Percentiles rank a stretch among this genome's conserved stretches.
Conservation (phyloP, 768 basidiomycete genomes). For the Lactarius evosmus region DNA sequence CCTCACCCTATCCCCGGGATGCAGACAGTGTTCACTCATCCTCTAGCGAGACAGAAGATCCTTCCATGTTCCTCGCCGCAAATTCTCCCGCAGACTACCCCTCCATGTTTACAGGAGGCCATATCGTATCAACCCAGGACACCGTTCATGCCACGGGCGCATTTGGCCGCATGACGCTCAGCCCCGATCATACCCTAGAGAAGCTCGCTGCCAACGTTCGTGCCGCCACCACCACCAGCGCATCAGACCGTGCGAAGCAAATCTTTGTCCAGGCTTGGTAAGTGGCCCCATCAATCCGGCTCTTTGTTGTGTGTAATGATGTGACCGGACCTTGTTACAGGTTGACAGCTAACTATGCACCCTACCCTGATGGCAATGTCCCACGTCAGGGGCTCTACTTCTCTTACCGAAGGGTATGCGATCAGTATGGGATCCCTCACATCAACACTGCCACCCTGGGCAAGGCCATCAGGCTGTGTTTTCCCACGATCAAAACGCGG, state of each 20-base stretch:
- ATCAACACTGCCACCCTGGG: constrained; percentile 96
- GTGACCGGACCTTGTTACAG: constrained; percentile 39
- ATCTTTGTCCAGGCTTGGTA: constrained; percentile 93
- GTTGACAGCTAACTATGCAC: constrained; percentile 86
- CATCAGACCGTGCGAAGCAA: constrained; percentile 87
- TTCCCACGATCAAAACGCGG: constrained; percentile 92
- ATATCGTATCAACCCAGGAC: constrained; percentile 43
- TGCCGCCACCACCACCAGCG: constrained; percentile 85
- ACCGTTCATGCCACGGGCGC: constrained; percentile 63
- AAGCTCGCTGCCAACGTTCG: constrained; percentile 85
- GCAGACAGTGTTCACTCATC: constrained; percentile 84
- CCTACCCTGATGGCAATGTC: constrained; percentile 90
- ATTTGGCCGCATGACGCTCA: constrained; percentile 74
- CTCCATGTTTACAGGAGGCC: constrained; percentile 54
- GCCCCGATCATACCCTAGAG: constrained; percentile 74
- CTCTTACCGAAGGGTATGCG: constrained; percentile 86
- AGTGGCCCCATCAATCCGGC: constrained; percentile 33
- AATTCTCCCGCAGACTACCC: constrained; percentile 61
- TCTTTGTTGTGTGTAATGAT: constrained; percentile 22
- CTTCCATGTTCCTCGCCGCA: constrained; percentile 68
- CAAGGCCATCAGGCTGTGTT: constrained; percentile 90
- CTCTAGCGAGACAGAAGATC: constrained; percentile 85
- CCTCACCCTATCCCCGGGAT: constrained; percentile 84
- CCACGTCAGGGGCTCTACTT: constrained; percentile 93
- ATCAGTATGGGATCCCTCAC: constrained; percentile 89